Evolutionary conservation across 2,329 filamentous ascomycete species (phyloP).

Genomic region (Byssothecium circinans): DNA sequence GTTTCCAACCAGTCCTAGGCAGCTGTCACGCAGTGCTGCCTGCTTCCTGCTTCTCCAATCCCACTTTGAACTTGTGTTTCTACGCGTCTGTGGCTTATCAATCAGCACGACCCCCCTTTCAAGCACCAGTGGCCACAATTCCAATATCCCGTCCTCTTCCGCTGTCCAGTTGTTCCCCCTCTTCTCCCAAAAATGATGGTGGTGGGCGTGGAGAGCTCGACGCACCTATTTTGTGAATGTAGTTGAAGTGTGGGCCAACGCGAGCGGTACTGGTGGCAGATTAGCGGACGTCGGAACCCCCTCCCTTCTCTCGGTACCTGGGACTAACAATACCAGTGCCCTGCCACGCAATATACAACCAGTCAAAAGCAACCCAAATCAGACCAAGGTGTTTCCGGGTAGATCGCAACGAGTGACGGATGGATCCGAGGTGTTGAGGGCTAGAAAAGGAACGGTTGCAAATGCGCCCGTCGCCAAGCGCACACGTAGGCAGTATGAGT

Average conservation of each 20-base stretch:
- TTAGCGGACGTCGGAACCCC: constrained; percentile 37
- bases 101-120: constrained; percentile 16
- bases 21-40: constrained; percentile 12
- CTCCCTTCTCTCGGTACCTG: constrained; percentile 26
- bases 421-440: constrained; percentile 17
- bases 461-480: constrained; percentile 39
- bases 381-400: constrained; percentile 5
- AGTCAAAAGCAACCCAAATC: constrained; percentile 13
- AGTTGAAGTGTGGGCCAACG: constrained; percentile 29
- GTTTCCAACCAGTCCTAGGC: constrained; percentile 24
- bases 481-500: constrained; percentile 39
- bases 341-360: constrained; percentile 8
- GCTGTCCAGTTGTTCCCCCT: neutral
- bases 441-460: constrained; percentile 37
- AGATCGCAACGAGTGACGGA: constrained; percentile 15
- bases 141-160: neutral
- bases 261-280: constrained; percentile 31
- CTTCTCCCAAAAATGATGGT: constrained; percentile 6
- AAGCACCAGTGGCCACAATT: neutral
- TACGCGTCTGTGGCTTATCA: constrained; percentile 11
- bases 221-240: constrained; percentile 34
- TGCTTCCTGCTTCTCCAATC: neutral
- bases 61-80: constrained; percentile 6
- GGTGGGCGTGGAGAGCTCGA: constrained; percentile 16
- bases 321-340: constrained; percentile 29